Evolutionary conservation across 2,329 filamentous ascomycete genomes (phyloP), one percentile per base, ranked within the genome.

Genomic region (Sporothrix humicola): DNA sequence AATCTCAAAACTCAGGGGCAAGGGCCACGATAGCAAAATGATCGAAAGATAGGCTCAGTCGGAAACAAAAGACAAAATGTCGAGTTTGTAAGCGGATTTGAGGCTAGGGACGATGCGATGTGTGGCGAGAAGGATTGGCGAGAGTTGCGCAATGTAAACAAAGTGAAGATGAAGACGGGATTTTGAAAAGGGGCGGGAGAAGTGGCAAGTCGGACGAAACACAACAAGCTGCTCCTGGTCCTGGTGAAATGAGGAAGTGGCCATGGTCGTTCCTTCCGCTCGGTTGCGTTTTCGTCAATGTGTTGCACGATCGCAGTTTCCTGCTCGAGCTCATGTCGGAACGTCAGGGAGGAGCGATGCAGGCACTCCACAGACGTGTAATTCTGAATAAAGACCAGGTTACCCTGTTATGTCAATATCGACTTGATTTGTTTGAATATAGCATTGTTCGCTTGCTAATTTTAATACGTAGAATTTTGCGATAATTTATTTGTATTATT

Each of bases 341-440:
- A 13, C 50, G 13, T 23, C 9, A 31, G 23, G 65, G 52, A 68
- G 65, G 65, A 68, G 17, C 65, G 46, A 68, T n/a, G 15, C 10
- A 48, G 7, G 9, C 10, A 15, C 1, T 44, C 20, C 26, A 26
- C 61, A 15, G 20, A 20, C 42, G 17, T 5, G 23, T 4, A n/a
- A 8, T 63, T 63, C 61, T 66, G 46, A 48, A 65, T 65, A 65
- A 46, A 65, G 31, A 37, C n/a, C 37, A 20, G 13, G 37, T 8
- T 13, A 2, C n/a, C 31, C 31, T 37, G 7, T 37, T 37, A 37
- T 37, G 7, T 37, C 31, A 37, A 37, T 37, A 37, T 37, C 5
- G 31, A 7, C 31, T 37, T 37, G 31, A 37, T 37, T 37, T 37
- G 7, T 37, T 37, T 26, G 23, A n/a, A n/a, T n/a, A n/a, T n/a